Evolutionary conservation across 2,329 filamentous ascomycete genomes (phyloP), one percentile per base, ranked within the genome.

Genomic region (Ophiostoma novo-ulmi): DNA sequence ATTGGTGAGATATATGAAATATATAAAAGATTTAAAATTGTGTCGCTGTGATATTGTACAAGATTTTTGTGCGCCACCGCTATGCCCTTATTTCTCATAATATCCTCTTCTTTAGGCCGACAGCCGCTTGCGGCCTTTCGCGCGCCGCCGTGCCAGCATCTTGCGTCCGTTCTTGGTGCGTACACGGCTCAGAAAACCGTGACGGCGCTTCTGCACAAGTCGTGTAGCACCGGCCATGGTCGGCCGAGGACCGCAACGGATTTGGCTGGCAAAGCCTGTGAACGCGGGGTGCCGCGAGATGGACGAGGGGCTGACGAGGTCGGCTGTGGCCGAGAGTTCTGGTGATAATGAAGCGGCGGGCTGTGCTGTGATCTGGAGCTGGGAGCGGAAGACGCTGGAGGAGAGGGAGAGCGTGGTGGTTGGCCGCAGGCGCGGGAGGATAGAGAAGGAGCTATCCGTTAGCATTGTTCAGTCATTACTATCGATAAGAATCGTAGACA

Each of bases 211-310:
- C 78, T 87, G 85, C 17, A 88, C 77, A 70, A 88, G 79, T 48
- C 86, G 81, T 70, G 83, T 86, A 70, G 82, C 79, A 68, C 81
- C 79, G 70, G 84, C 82, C 84, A 88, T 84, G 41, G 85, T 88
- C 76, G 86, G 82, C 72, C 86, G 83, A 67, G 86, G 86, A 1
- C 85, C 86, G 80, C 83, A 88, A 70, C 86, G 84, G 73, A 88
- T 79, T 79, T 87, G 85, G 72, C 76, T 77, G 64, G 78, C 74
- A 6, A 73, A 22, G 67, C 79, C 81, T 5, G 76, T 78, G n/a
- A 88, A 78, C 10, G 84, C 83, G 39, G 86, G 86, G 77, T 87
- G 82, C 38, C 83, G 76, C 14, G 85, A 83, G 73, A 88, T 81
- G 72, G 83, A 77, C 14, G 79, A 75, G 69, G 76, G 77, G 35